A percentile compares a stretch with the other conserved stretches of the same genome.
Evolutionary conservation across 2,329 filamentous ascomycete genomes (phyloP).

Genomic region (Exophiala sp.): DNA sequence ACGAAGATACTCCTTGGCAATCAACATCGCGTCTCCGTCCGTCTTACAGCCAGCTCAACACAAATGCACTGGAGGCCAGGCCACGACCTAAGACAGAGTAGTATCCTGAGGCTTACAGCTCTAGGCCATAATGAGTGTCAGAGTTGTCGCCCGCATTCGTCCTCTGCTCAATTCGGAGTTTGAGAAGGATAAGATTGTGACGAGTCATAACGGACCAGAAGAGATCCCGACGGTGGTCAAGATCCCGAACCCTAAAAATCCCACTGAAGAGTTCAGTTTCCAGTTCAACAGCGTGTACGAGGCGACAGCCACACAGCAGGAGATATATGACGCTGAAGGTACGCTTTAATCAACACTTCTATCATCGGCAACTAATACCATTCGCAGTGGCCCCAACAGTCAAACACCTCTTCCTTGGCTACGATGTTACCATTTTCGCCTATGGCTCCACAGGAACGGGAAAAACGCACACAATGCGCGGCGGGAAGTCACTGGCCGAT

Average conservation of each 20-base stretch:
- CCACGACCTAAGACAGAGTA: not conserved
- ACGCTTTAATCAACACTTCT: not conserved
- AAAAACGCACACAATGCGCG: constrained; percentile 94
- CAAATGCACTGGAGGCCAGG: not conserved
- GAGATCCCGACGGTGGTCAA: constrained; percentile 62
- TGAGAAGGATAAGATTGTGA: constrained; percentile 81
- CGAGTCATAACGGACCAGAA: constrained; percentile 54
- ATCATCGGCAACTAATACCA: constrained; percentile 1
- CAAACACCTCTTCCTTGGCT: constrained; percentile 84
- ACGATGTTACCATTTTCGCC: constrained; percentile 83
- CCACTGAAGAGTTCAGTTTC: constrained; percentile 84
- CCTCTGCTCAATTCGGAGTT: constrained; percentile 80
- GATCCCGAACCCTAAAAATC: constrained; percentile 92
- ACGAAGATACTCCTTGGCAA: not conserved
- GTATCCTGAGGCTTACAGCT: not conserved
- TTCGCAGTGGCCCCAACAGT: constrained; percentile 75
- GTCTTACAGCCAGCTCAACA: not conserved
- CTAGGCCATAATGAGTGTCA: constrained; percentile 45
- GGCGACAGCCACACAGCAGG: constrained; percentile 70
- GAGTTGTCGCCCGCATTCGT: constrained; percentile 84
- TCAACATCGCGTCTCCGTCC: not conserved
- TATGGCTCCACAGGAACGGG: constrained; percentile 91
- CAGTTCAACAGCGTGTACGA: constrained; percentile 93
- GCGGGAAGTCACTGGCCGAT: constrained; percentile 77
- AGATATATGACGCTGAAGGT: constrained; percentile 86